phyloP scores from a whole-genome alignment of 192 early-diverging fungal species.

The Coemansia sp. region DNA sequence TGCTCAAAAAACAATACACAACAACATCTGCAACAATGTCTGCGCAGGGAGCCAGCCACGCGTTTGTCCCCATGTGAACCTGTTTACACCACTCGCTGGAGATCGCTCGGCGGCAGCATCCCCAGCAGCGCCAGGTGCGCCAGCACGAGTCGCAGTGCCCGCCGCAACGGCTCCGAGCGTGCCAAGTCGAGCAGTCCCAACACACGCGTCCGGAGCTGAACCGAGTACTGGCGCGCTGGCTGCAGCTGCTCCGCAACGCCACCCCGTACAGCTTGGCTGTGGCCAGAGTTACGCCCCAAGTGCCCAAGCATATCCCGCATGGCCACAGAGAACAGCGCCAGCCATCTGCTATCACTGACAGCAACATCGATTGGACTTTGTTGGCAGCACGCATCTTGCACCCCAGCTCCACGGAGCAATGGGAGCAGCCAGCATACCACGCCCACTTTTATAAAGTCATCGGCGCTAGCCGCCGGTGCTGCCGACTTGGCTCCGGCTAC shows the following conservation, averaged over 20 bases:
- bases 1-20: background rate
- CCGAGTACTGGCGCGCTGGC: constrained; percentile 15
- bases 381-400: background rate
- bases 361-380: background rate
- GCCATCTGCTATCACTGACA: background rate
- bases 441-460: background rate
- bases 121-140: constrained; percentile 19
- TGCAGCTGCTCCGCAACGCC: background rate
- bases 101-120: constrained; percentile 17
- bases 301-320: constrained; percentile 15
- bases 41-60: too few species aligned
- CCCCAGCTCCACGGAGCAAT: constrained; percentile 13
- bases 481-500: background rate
- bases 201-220: constrained; percentile 22
- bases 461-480: background rate
- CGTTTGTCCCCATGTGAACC: background rate
- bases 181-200: constrained; percentile 24
- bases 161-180: background rate
- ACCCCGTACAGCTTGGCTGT: background rate
- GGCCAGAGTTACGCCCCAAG: background rate
- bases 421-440: constrained; percentile 25
- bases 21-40: background rate
- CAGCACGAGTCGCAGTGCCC: constrained; percentile 14
- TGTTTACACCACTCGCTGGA: constrained; percentile 19
- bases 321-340: background rate